These are phyloP conservation scores for Naganishia sp. DNA, from an alignment of 1,284 basidiomycete genomes.

Conservation along the genomic window DNA sequence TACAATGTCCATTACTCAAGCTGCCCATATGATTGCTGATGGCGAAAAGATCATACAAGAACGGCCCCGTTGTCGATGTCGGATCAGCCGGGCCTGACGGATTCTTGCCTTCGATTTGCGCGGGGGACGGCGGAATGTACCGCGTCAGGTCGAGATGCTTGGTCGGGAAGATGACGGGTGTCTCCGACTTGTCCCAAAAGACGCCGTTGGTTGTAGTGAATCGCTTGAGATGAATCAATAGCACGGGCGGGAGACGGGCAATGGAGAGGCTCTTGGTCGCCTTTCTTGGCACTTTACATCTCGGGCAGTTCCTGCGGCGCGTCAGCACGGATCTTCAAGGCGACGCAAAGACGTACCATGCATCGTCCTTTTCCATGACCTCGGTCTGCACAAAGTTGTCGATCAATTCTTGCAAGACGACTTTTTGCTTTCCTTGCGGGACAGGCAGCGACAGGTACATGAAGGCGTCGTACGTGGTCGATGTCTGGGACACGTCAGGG, in stretches of 20 bases:
- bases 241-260: constrained; percentile 85
- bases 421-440: constrained; percentile 67
- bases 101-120: constrained; percentile 60
- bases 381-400: constrained; percentile 90
- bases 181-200: constrained; percentile 94
- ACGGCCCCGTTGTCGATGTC: constrained; percentile 75
- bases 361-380: constrained; percentile 87
- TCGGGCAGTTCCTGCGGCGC: constrained; percentile 76
- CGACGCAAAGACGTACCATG: constrained; percentile 67
- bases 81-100: constrained; percentile 64
- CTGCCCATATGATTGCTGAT: constrained; percentile 92
- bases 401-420: constrained; percentile 76
- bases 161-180: constrained; percentile 79
- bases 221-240: constrained; percentile 94
- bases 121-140: constrained; percentile 81
- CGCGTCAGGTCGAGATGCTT: constrained; percentile 81
- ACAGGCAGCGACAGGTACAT: constrained; percentile 94
- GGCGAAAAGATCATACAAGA: constrained; percentile 82
- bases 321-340: too few species aligned
- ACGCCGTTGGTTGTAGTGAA: constrained; percentile 77
- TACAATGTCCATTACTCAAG: constrained; percentile 87
- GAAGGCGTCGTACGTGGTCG: constrained; percentile 96
- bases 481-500: constrained; percentile 65
- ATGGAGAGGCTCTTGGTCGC: constrained; percentile 84
- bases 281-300: constrained; percentile 80